A percentile compares a stretch with the other conserved stretches of the same genome.
These are phyloP conservation scores for Xylaria castorea DNA, from an alignment of 495 filamentous ascomycete species.

Conservation along the genomic window DNA sequence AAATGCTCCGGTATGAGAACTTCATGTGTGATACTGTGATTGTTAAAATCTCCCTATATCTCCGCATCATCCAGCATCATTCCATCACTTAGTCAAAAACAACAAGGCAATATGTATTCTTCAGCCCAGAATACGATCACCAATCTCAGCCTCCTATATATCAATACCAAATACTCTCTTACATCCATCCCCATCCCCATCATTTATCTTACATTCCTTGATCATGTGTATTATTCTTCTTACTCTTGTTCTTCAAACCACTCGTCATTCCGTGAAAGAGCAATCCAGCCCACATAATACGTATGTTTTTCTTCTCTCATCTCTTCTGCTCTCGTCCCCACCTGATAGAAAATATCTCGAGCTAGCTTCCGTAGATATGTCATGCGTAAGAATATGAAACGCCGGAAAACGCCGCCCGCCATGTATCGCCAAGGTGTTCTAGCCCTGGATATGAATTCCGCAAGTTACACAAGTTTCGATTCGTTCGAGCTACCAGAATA, in stretches of 20 bases:
- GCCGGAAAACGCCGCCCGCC: slow-evolving; percentile 11
- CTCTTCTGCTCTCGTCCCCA: neutral
- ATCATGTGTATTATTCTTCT: neutral
- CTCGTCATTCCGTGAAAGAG: neutral
- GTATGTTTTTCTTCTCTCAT: neutral
- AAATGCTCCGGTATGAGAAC: neutral
- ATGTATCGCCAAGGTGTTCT: slow-evolving; percentile 3
- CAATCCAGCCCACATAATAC: neutral
- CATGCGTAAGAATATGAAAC: neutral
- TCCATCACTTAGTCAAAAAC: neutral
- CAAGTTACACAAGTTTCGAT: slow-evolving; percentile 3
- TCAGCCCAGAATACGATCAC: neutral
- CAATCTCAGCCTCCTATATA: neutral
- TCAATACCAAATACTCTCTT: neutral
- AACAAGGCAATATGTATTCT: neutral
- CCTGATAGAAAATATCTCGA: neutral
- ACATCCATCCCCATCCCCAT: neutral
- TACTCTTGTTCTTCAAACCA: neutral
- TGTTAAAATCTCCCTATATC: neutral
- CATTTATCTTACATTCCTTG: slow-evolving; percentile 4
- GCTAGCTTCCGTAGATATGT: neutral
- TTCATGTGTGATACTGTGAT: neutral
- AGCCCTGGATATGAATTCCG: neutral
- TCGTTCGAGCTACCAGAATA: neutral
- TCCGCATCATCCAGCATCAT: neutral